Evolutionary conservation across 495 filamentous ascomycete species (phyloP), one percentile per base, ranked within the genome.

Genomic region (Bacidia rubella): DNA sequence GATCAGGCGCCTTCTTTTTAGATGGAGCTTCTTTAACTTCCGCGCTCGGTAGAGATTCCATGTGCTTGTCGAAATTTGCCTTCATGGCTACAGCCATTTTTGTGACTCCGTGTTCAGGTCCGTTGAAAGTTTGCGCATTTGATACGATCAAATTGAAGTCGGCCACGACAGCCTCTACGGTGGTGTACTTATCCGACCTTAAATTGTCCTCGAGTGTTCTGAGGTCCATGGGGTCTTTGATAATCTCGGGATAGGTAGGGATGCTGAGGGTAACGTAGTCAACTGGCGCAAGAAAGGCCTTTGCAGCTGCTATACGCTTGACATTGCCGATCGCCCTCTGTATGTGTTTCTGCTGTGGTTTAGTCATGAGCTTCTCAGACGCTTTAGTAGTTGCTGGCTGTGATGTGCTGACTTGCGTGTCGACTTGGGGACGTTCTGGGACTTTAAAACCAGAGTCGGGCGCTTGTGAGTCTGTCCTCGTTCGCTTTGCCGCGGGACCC

Each of bases 111-210:
- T 97, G 90, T 1, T 75, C 69, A 2, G 75, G 65, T 9, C 90
- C 89, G 63, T 98, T 98, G 76, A 96, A 98, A 1, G 67, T 63
- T 7, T 81, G 54, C 0, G 83, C 76, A 63, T 98, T 98, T 43
- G 78, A 58, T 40, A 89, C 74, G 61, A 98, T 80, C 38, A 82
- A 73, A 42, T 79, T 64, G 25, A 95, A 74, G 58, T 97, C 93
- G 15, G 70, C 67, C 32, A 81, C 71, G 59, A 90, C 78, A 15
- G 73, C 80, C 41, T 82, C 74, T 2, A 86, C 65, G 9, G 71
- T 74, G 4, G 61, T 45, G 61, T 96, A 97, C 45, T 73, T 63
- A 41, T 74, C 70, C n/a, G 70, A 70, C 57, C 83, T 87, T 4
- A 97, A 67, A 56, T 86, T 89, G 35, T 77, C 68, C 57, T 97